Evolutionary conservation across 106 monocot genomes (phyloP).

Genomic region (Dendrobium huoshanense): DNA sequence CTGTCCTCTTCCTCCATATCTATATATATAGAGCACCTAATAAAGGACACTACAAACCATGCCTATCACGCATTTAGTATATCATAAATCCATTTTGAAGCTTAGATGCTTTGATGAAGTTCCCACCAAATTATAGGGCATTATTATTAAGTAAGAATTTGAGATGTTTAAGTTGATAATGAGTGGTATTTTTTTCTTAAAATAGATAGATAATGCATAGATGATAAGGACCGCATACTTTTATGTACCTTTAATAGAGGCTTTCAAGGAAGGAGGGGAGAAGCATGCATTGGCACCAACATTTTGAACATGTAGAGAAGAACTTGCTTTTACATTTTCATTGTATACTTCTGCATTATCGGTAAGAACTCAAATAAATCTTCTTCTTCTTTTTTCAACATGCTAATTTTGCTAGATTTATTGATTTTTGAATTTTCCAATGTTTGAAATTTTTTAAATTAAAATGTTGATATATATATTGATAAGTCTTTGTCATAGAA

Average conservation of each 20-base stretch:
- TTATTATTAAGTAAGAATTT: not conserved
- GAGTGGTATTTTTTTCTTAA: not conserved
- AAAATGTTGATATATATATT: too few species aligned
- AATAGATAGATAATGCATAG: too few species aligned
- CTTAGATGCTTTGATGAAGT: not conserved
- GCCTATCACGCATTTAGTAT: not conserved
- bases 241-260: constrained; percentile 5
- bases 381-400: too few species aligned
- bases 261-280: constrained; percentile 14
- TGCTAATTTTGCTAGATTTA: too few species aligned
- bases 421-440: too few species aligned
- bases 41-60: constrained; percentile 5
- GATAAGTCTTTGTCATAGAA: too few species aligned
- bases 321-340: too few species aligned
- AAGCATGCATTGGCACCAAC: constrained; percentile 5
- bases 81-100: not conserved
- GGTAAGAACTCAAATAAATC: too few species aligned
- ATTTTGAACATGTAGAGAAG: constrained; percentile 5
- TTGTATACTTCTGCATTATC: too few species aligned
- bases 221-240: not conserved
- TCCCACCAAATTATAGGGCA: not conserved
- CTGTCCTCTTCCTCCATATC: not conserved
- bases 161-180: not conserved
- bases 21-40: not conserved
- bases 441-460: too few species aligned